Percentiles rank a stretch among this genome's conserved stretches.
Conservation (phyloP, 495 filamentous ascomycete genomes). For the Penicillium antarcticum region DNA sequence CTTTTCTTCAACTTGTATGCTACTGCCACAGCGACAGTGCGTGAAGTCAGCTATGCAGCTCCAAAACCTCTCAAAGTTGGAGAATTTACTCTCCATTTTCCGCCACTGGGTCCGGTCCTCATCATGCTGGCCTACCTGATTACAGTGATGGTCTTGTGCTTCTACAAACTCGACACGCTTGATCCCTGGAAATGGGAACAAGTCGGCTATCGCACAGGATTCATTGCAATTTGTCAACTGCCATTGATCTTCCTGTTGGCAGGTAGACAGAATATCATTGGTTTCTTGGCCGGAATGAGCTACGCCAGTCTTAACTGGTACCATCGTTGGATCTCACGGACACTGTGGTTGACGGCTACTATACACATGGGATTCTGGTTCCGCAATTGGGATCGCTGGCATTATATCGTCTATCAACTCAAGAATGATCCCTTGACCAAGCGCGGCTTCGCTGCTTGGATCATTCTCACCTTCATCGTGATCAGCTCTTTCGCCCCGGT, state of each 20-base stretch:
- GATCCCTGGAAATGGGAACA: slow-evolving; percentile 58
- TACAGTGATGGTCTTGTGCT: slow-evolving; percentile 38
- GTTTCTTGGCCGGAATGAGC: slow-evolving; percentile 61
- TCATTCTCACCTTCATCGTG: slow-evolving; percentile 66
- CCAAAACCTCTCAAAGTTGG: slow-evolving; percentile 49
- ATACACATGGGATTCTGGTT: slow-evolving; percentile 76
- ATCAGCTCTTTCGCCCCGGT: slow-evolving; percentile 67
- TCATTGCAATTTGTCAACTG: slow-evolving; percentile 76
- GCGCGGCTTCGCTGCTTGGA: slow-evolving; percentile 73
- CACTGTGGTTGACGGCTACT: slow-evolving; percentile 68
- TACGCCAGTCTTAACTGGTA: slow-evolving; percentile 82
- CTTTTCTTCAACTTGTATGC: slow-evolving; percentile 54
- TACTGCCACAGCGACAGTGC: slow-evolving; percentile 62
- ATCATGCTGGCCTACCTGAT: slow-evolving; percentile 40
- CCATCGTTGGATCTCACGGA: slow-evolving; percentile 76
- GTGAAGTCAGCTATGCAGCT: slow-evolving; percentile 66
- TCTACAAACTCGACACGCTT: slow-evolving; percentile 37
- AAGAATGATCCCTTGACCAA: slow-evolving; percentile 60
- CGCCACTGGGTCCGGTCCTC: slow-evolving; percentile 34
- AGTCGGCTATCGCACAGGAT: slow-evolving; percentile 73
- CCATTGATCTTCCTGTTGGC: slow-evolving; percentile 77
- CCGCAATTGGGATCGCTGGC: slow-evolving; percentile 59
- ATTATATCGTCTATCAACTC: slow-evolving; percentile 61
- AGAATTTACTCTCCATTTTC: slow-evolving; percentile 44
- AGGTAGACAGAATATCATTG: slow-evolving; percentile 74